Evolutionary conservation across 1,284 basidiomycete genomes (phyloP), one percentile per base, ranked within the genome.

Genomic region (Cutaneotrichosporon cyanovorans): DNA sequence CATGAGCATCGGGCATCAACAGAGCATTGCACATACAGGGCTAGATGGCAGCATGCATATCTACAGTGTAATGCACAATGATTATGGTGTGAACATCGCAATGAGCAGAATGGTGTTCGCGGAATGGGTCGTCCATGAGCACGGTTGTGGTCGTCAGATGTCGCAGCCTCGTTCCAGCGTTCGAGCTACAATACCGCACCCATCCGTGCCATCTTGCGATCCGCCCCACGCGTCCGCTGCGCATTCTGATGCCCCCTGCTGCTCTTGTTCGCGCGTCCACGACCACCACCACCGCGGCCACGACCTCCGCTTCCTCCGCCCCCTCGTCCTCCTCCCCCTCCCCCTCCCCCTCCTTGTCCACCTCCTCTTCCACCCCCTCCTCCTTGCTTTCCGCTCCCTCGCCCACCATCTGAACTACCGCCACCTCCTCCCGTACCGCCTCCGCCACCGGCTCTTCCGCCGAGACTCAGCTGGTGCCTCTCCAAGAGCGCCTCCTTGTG

Each of bases 121-220:
- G n/a, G n/a, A n/a, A n/a, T n/a, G n/a, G n/a, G n/a, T n/a, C n/a
- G n/a, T n/a, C n/a, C n/a, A n/a, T n/a, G n/a, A n/a, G n/a, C n/a
- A n/a, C n/a, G n/a, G n/a, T n/a, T n/a, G n/a, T n/a, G n/a, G n/a
- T n/a, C n/a, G n/a, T n/a, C n/a, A n/a, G n/a, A n/a, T n/a, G n/a
- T n/a, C n/a, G n/a, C n/a, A n/a, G n/a, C n/a, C n/a, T n/a, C n/a
- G n/a, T n/a, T n/a, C n/a, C n/a, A n/a, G n/a, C n/a, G n/a, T n/a
- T n/a, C n/a, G n/a, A n/a, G n/a, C 36, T 45, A 39, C 33, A n/a
- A 6, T 5, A 57, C 57, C 21, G 51, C 58, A 5, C 69, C 68
- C 69, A 69, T 71, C 46, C 59, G 56, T 22, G 58, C 42, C 68
- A 72, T 66, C 62, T 73, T 73, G 49, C 58, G 59, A 50, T 73